A percentile compares a stretch with the other conserved stretches of the same genome.
Conservation (phyloP, 2,329 filamentous ascomycete genomes). For the Nothophoma quercina region DNA sequence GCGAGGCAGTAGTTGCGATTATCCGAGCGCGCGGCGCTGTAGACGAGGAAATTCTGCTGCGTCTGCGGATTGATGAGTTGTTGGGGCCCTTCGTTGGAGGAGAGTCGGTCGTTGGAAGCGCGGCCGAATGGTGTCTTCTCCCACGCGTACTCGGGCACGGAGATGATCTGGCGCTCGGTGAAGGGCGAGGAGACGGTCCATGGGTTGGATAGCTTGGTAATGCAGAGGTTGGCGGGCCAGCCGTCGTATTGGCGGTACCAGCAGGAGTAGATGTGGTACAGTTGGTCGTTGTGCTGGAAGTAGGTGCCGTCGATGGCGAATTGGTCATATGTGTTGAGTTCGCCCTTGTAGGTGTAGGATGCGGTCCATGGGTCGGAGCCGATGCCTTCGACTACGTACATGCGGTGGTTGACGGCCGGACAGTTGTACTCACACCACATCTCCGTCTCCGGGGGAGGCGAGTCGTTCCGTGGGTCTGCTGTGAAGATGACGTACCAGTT, state of each 20-base stretch:
- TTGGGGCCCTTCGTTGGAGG: conserved; percentile 60
- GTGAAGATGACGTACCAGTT: conserved; percentile 63
- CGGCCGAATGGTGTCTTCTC: conserved; percentile 61
- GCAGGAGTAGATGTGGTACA: conserved; percentile 52
- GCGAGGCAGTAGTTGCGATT: conserved; percentile 63
- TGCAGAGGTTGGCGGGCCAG: conserved; percentile 63
- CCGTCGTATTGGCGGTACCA: conserved; percentile 55
- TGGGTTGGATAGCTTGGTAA: conserved; percentile 58
- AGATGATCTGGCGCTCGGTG: conserved; percentile 57
- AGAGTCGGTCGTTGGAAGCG: conserved; percentile 55
- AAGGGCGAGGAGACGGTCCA: conserved; percentile 58
- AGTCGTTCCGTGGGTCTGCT: conserved; percentile 57
- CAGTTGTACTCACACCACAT: conserved; percentile 59
- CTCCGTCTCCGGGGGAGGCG: conserved; percentile 56
- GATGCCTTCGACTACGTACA: conserved; percentile 58
- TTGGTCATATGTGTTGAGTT: conserved; percentile 61
- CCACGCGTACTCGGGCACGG: conserved; percentile 57
- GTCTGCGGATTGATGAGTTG: conserved; percentile 58
- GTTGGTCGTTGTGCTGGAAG: conserved; percentile 51
- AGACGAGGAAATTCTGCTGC: conserved; percentile 59
- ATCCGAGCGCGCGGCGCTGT: conserved; percentile 59
- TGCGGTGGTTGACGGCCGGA: conserved; percentile 60
- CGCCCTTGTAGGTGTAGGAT: conserved; percentile 54
- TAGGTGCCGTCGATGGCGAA: conserved; percentile 64
- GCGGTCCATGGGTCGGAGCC: conserved; percentile 56